Conservation (phyloP, 1,284 basidiomycete species). For the Leccinum subspadiceum region DNA sequence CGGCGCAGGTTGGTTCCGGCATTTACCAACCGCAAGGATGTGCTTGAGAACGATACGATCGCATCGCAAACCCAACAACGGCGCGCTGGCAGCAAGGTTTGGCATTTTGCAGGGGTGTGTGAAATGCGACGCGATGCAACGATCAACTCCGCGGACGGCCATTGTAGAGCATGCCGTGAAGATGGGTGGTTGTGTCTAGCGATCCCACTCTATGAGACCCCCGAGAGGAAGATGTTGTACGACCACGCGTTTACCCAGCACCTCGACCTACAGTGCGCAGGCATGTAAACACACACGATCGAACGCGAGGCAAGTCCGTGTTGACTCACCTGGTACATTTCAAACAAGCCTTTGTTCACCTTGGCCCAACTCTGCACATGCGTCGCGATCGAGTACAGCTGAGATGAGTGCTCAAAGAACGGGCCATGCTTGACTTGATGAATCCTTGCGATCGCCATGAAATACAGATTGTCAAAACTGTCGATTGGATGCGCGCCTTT, state of each 20-base stretch:
- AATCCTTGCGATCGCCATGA: constrained; percentile 78
- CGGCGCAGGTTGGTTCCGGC: neutral
- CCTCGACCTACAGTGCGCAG: constrained; percentile 68
- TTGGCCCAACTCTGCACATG: constrained; percentile 88
- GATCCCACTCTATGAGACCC: constrained; percentile 69
- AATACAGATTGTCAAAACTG: constrained; percentile 64
- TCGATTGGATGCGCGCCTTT: constrained; percentile 33
- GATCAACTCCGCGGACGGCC: constrained; percentile 22
- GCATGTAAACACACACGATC: constrained; percentile 2
- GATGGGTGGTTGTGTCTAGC: constrained; percentile 9
- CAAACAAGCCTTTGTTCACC: constrained; percentile 86
- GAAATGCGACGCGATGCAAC: constrained; percentile 16
- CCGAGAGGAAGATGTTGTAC: constrained; percentile 94
- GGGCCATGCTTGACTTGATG: constrained; percentile 81
- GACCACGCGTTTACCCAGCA: constrained; percentile 93
- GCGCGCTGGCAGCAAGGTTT: neutral
- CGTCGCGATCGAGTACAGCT: constrained; percentile 82
- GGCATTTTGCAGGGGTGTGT: constrained; percentile 12
- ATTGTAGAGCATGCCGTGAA: constrained; percentile 1
- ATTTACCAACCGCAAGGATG: neutral
- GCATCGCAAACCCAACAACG: neutral
- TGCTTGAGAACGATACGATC: constrained; percentile 7
- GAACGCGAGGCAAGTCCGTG: neutral
- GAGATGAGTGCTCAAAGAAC: constrained; percentile 91
- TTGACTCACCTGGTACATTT: constrained; percentile 83